Percentiles rank a stretch among this genome's conserved stretches.
Evolutionary conservation across 345 rosid species (phyloP).

Genomic region (Boechera stricta): DNA sequence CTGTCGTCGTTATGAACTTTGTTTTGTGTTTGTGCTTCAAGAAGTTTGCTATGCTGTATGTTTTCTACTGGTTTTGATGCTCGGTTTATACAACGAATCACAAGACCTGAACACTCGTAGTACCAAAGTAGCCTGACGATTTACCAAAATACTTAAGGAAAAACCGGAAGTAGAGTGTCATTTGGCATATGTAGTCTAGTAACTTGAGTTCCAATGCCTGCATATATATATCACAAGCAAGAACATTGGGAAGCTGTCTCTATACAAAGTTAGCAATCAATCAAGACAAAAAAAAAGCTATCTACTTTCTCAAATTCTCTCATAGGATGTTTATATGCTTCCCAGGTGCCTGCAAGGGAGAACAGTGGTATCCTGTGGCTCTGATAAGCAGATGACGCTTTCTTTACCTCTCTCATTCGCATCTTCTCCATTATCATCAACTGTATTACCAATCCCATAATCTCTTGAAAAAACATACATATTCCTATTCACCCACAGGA

Average conservation of each 20-base stretch:
- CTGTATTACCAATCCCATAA: slow-evolving; percentile 74
- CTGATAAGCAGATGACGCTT: slow-evolving; percentile 87
- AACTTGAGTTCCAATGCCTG: slow-evolving; percentile 7
- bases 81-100: slow-evolving; percentile 9
- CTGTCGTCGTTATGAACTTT: slow-evolving; percentile 38
- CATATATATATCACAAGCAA: not conserved
- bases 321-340: not conserved
- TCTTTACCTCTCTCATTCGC: slow-evolving; percentile 75
- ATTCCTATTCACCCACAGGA: slow-evolving; percentile 64
- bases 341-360: slow-evolving; percentile 98
- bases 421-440: slow-evolving; percentile 53
- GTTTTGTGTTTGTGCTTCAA: slow-evolving; percentile 28
- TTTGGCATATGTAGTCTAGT: slow-evolving; percentile 1
- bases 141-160: not conserved
- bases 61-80: slow-evolving; percentile 30
- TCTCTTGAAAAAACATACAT: slow-evolving; percentile 87
- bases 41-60: slow-evolving; percentile 40
- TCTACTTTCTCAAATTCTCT: not conserved
- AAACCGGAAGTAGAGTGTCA: not conserved
- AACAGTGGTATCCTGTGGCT: slow-evolving; percentile 77
- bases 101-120: not conserved
- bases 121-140: no score
- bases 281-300: not conserved
- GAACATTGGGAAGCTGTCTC: not conserved
- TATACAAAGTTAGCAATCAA: not conserved